Base-by-base conservation (phyloP, 140 eudicot genomes). In the Anethum foeniculum region DNA sequence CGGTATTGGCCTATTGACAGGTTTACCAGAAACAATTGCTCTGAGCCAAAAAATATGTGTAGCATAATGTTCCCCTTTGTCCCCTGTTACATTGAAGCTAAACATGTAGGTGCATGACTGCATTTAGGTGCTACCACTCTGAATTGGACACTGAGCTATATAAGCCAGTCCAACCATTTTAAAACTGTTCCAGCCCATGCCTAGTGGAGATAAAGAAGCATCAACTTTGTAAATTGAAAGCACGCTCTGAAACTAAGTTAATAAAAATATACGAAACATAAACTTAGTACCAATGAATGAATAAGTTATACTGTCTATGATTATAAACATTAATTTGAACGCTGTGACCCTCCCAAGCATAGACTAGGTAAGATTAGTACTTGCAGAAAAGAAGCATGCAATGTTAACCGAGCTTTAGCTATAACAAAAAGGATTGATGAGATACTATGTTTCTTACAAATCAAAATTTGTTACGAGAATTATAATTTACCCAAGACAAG, bases 91-190 rank as follows among this genome's bases (percentile, higher is more conserved):
- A n/a, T 80, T 85, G 76, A 87, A 87, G 78, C 75, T 79, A 49
- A 82, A 85, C 38, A 78, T 77, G 2, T 85, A 87, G 11, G 47
- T 43, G 11, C 5, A 7, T 7, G 11, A 43, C 47, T 43, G 47
- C 47, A 43, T 43, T 6, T 46, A 12, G 84, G 71, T 85, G 8
- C 81, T 60, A 16, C 97, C 94, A 0, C 90, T 87, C 69, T 87
- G 79, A 56, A 93, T 85, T 30, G 97, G 97, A 78, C 96, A 92
- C 60, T 92, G 96, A 36, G 93, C 90, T 72, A 90, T 89, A 77
- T 88, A 90, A 34, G 93, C 93, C 1, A 93, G 97, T 43, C 97
- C 97, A 93, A 15, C 96, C 93, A 36, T 92, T 90, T 0, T 92
- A 86, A 18, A 84, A 90, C 68, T 93, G 96, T 68, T 90, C 89